phyloP scores from a whole-genome alignment of 2,329 filamentous ascomycete genomes.

The Colletotrichum eleusines region DNA sequence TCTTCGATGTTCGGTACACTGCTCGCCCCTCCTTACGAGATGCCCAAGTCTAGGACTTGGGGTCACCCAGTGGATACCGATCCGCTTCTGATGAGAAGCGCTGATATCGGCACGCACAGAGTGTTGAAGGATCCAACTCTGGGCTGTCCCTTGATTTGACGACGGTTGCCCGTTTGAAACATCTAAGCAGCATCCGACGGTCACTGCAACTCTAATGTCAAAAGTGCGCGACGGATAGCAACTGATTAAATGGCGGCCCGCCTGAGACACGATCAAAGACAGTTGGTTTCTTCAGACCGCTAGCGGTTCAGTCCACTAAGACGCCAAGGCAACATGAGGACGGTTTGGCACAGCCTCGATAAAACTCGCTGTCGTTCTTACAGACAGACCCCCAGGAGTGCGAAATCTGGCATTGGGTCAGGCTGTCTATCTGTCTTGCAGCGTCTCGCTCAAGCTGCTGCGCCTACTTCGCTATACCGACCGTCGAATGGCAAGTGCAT shows the following conservation, averaged over 20 bases:
- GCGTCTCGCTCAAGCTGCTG: conserved; percentile 10
- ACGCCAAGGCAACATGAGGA: neutral
- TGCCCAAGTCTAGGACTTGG: neutral
- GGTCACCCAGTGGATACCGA: neutral
- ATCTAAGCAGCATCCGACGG: neutral
- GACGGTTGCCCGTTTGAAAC: too few species aligned
- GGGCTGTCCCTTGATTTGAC: neutral
- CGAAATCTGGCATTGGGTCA: neutral
- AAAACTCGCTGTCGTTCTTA: neutral
- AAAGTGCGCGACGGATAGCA: too few species aligned
- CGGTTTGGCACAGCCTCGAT: neutral
- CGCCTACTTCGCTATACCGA: conserved; percentile 8
- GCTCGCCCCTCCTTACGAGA: neutral
- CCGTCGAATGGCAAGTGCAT: conserved; percentile 8
- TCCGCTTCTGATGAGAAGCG: neutral
- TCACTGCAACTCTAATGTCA: neutral
- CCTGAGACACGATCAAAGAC: neutral
- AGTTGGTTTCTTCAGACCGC: neutral
- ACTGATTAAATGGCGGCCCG: neutral
- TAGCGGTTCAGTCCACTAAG: neutral
- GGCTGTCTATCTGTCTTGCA: neutral
- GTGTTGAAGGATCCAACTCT: neutral
- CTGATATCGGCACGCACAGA: neutral
- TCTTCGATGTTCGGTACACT: neutral
- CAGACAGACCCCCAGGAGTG: neutral